Evolutionary conservation across 345 rosid species (phyloP), one percentile per base, ranked within the genome.

Genomic region (Schrenkiella parvula): DNA sequence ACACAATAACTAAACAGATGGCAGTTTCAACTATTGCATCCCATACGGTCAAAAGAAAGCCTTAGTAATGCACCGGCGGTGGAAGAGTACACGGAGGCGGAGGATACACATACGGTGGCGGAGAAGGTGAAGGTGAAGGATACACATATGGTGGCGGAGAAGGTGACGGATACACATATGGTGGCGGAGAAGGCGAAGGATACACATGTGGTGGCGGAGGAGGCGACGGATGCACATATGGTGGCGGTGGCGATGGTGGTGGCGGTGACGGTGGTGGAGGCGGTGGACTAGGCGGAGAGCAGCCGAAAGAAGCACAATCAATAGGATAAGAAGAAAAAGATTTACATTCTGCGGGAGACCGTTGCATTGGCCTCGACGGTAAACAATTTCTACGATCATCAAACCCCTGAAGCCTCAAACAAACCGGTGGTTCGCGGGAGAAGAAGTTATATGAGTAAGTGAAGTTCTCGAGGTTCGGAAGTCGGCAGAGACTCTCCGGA

Each of bases 391-490:
- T 25, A 35, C 69, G 74, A 55, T 92, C 97, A 56, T 90, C 86
- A 73, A 81, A 73, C 6, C 71, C 81, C 1, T 41, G 75, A 78
- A 90, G 68, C 35, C 75, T 83, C 23, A 80, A 75, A 81, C 98
- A 93, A 23, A 34, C 76, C 1, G 71, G 70, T 28, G 98, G 92
- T 77, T 85, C 97, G 1, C 71, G 52, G 65, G 61, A 75, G 73
- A 93, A 85, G 79, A 81, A 93, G 72, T 93, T 93, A 25, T 73
- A 51, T 4, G 91, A 86, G 66, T 74, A 88, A 0, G 95, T 89
- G 80, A 93, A 93, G 73, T 93, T 90, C 79, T 90, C 82, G 72
- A 93, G 66, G 23, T 65, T 86, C 0, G 92, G 92, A 74, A 93
- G 55, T 3, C 70, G 17, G 66, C 98, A 93, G 15, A 90, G 82